phyloP scores from a whole-genome alignment of 163 green algal species.

The Volvox carteri region DNA sequence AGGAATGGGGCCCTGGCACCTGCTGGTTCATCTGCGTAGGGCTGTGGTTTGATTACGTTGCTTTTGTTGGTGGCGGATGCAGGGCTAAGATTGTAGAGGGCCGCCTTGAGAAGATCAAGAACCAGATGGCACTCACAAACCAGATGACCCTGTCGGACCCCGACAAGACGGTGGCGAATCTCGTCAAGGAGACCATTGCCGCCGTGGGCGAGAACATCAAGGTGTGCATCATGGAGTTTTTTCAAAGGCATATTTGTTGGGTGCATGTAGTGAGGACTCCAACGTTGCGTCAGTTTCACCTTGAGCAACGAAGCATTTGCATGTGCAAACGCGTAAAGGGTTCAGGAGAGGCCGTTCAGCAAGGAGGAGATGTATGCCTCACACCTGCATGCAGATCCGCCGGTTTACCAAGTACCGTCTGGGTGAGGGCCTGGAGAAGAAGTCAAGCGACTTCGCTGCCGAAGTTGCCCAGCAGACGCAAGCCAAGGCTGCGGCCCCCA shows the following conservation, averaged over 20 bases:
- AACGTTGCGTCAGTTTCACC: too few species aligned
- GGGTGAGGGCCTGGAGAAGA: slow-evolving; percentile 96
- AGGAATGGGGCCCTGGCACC: too few species aligned
- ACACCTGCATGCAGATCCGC: slow-evolving; percentile 72
- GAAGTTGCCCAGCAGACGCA: slow-evolving; percentile 94
- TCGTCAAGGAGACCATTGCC: slow-evolving; percentile 89
- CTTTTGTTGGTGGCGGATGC: not conserved
- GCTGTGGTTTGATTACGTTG: not conserved
- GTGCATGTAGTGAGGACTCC: too few species aligned
- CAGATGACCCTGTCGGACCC: slow-evolving; percentile 88
- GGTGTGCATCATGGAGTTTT: too few species aligned
- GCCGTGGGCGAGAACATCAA: slow-evolving; percentile 93
- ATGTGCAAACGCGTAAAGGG: too few species aligned
- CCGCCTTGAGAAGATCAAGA: slow-evolving; percentile 91
- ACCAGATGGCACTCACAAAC: slow-evolving; percentile 74
- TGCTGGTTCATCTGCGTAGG: too few species aligned
- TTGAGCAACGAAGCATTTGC: too few species aligned
- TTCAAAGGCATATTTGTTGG: too few species aligned
- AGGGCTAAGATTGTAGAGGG: slow-evolving; percentile 93
- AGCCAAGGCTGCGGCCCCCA: slow-evolving; percentile 73
- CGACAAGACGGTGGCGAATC: slow-evolving; percentile 83
- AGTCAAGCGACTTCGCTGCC: slow-evolving; percentile 89
- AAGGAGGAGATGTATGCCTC: too few species aligned
- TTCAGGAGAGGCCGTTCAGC: too few species aligned
- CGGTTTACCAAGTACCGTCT: slow-evolving; percentile 91